Conservation (phyloP, 768 basidiomycete species). For the Lentinula raphanica region DNA sequence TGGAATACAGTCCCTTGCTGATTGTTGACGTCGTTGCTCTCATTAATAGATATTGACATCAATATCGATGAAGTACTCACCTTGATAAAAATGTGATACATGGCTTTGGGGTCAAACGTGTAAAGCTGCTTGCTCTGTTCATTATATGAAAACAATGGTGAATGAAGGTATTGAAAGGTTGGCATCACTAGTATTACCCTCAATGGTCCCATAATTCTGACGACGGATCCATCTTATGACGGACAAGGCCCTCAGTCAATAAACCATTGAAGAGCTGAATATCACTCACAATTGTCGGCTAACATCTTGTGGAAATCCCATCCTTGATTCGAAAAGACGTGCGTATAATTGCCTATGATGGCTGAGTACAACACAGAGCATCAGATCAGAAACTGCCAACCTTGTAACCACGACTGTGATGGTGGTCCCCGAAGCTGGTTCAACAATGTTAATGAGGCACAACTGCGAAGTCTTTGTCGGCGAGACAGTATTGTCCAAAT, state of each 20-base stretch:
- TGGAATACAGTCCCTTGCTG: background rate
- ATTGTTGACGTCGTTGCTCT: background rate
- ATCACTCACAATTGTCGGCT: background rate
- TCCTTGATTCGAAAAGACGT: background rate
- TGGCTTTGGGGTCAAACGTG: slow-evolving; percentile 6
- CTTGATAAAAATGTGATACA: slow-evolving; percentile 5
- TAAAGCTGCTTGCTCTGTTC: slow-evolving; percentile 1
- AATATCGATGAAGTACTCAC: background rate
- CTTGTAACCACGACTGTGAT: background rate
- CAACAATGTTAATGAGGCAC: background rate
- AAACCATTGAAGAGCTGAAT: background rate
- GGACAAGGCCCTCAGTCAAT: background rate
- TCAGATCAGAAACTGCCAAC: background rate
- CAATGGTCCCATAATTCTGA: background rate
- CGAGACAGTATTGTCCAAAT: background rate
- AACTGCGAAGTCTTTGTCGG: background rate
- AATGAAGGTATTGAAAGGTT: too few relatives aligned
- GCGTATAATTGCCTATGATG: background rate
- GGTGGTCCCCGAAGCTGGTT: background rate
- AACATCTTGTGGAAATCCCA: slow-evolving; percentile 5
- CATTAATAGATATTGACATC: background rate
- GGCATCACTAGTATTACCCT: background rate
- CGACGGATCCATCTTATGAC: background rate
- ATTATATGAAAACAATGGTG: background rate
- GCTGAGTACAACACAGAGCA: background rate